Percentiles rank a stretch among this genome's conserved stretches.
Evolutionary conservation across 768 basidiomycete genomes (phyloP).

Genomic region (Candolleomyces aberdarensis): DNA sequence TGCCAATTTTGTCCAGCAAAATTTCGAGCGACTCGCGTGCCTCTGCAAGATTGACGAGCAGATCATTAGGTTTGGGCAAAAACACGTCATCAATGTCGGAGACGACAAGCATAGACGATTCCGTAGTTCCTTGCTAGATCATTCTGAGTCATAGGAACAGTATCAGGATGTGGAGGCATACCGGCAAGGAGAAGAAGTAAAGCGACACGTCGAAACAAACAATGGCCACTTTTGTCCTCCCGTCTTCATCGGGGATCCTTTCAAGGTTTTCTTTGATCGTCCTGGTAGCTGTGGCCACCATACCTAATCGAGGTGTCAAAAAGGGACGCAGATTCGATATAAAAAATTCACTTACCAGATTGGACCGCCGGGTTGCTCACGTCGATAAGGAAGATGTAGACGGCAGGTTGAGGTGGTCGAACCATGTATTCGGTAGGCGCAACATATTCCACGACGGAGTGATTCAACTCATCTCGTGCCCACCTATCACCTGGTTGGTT

Average conservation of each 20-base stretch:
- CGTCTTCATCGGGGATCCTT: conserved; percentile 92
- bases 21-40: conserved; percentile 74
- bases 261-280: conserved; percentile 95
- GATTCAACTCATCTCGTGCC: conserved; percentile 90
- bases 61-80: conserved; percentile 92
- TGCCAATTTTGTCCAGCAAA: conserved; percentile 79
- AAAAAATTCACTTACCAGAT: conserved; percentile 53
- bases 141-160: not conserved
- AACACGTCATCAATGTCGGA: conserved; percentile 97
- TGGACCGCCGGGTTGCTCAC: conserved; percentile 91
- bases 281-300: conserved; percentile 97
- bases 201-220: conserved; percentile 89
- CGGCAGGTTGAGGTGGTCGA: conserved; percentile 94
- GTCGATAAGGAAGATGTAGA: conserved; percentile 96
- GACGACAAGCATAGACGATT: conserved; percentile 94
- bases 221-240: conserved; percentile 88
- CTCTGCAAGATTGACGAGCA: conserved; percentile 94
- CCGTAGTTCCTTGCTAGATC: conserved; percentile 59
- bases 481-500: conserved; percentile 96
- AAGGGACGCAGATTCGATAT: not conserved
- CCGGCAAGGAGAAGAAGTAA: conserved; percentile 95
- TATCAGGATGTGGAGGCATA: conserved; percentile 20
- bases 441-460: conserved; percentile 93
- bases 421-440: conserved; percentile 99
- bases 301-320: conserved; percentile 50